Conservation (phyloP, 164 flowering plant species). For the Annona squamosa region DNA sequence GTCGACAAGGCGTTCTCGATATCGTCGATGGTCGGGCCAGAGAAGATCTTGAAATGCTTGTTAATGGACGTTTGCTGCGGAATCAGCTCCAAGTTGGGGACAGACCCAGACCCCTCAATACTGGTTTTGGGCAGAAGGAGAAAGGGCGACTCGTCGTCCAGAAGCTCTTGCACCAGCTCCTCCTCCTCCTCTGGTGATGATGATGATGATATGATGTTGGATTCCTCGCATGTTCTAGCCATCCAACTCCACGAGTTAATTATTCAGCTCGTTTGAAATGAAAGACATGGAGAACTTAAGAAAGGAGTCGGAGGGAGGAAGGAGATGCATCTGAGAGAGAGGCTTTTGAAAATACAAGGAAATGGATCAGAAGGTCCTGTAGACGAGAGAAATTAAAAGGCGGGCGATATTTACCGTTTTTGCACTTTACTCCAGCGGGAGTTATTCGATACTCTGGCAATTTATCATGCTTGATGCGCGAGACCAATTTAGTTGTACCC, state of each 20-base stretch:
- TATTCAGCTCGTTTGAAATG: conserved; percentile 8
- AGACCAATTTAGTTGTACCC: neutral
- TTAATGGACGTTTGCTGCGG: conserved; percentile 8
- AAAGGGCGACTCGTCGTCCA: conserved; percentile 46
- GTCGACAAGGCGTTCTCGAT: conserved; percentile 41
- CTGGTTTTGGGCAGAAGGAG: conserved; percentile 21
- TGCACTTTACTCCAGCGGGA: neutral
- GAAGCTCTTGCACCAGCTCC: conserved; percentile 52
- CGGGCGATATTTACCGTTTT: neutral
- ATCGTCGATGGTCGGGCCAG: conserved; percentile 53
- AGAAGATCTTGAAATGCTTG: conserved; percentile 21
- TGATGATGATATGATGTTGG: neutral
- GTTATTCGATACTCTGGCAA: neutral
- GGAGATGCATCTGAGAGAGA: neutral
- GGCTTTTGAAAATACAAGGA: neutral
- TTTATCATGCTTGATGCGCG: neutral
- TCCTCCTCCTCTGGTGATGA: conserved; percentile 14
- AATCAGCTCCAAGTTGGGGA: conserved; percentile 1
- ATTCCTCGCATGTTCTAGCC: conserved; percentile 24
- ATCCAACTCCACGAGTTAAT: neutral
- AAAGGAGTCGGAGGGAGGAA: conserved; percentile 1
- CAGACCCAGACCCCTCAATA: conserved; percentile 4
- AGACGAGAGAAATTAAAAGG: conserved; percentile 18
- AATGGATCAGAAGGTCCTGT: neutral
- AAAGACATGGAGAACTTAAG: neutral